Percentiles rank a stretch among this genome's conserved stretches.
These are phyloP conservation scores for Hericium erinaceus DNA, from an alignment of 768 basidiomycete genomes.

Conservation along the genomic window DNA sequence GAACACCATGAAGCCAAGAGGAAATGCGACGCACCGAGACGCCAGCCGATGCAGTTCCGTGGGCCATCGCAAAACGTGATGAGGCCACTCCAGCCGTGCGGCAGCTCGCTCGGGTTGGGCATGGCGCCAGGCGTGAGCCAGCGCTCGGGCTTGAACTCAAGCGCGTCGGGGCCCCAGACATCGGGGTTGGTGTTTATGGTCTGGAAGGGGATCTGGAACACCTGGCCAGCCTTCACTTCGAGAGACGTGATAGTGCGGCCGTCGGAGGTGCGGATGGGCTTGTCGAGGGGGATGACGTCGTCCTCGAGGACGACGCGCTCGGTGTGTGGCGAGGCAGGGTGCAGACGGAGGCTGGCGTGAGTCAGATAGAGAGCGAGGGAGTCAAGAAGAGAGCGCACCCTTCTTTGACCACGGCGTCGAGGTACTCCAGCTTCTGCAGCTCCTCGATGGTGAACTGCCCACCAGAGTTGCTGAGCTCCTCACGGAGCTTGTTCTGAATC, in stretches of 20 bases:
- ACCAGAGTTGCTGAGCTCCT: constrained; percentile 25
- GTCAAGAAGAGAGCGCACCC: constrained; percentile 17
- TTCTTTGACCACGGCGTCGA: constrained; percentile 36
- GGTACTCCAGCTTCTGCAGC: constrained; percentile 28
- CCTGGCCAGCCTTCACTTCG: constrained; percentile 28
- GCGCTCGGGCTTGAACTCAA: constrained; percentile 29
- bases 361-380: not conserved
- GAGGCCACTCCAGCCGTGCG: constrained; percentile 29
- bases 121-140: constrained; percentile 26
- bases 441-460: constrained; percentile 28
- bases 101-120: constrained; percentile 21
- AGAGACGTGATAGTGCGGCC: constrained; percentile 21
- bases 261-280: constrained; percentile 22
- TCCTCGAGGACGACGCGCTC: constrained; percentile 31
- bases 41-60: constrained; percentile 32
- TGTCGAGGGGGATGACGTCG: constrained; percentile 33
- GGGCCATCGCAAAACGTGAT: constrained; percentile 35
- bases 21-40: constrained; percentile 21
- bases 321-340: constrained; percentile 31
- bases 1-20: constrained; percentile 20
- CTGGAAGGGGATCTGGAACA: constrained; percentile 27
- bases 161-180: constrained; percentile 29
- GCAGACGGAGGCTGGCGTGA: constrained; percentile 27
- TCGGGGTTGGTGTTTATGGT: constrained; percentile 15
- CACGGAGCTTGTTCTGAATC: constrained; percentile 28